Evolutionary conservation across 2,329 filamentous ascomycete genomes (phyloP).

Genomic region (Diaporthe batatas): DNA sequence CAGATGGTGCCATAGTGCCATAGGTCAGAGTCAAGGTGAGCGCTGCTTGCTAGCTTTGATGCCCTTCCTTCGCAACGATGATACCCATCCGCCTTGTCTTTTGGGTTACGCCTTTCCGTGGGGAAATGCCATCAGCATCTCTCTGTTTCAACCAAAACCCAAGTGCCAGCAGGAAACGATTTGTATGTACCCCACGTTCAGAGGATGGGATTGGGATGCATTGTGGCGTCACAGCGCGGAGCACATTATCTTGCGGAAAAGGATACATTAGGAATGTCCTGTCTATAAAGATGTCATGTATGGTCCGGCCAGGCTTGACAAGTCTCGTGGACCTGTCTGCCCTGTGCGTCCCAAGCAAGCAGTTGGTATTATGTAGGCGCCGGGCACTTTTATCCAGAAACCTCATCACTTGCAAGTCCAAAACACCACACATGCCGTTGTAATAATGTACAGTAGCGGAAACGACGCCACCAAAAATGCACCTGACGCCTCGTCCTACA

Average conservation of each 20-base stretch:
- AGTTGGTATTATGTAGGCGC: neutral
- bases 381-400: conserved; percentile 1
- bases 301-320: conserved; percentile 4
- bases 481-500: conserved; percentile 30
- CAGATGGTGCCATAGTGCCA: neutral
- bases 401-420: neutral
- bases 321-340: neutral
- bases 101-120: neutral
- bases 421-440: conserved; percentile 35
- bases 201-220: neutral
- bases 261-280: conserved; percentile 23
- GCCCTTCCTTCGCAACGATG: conserved; percentile 31
- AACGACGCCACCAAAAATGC: conserved; percentile 30
- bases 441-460: conserved; percentile 24
- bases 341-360: neutral
- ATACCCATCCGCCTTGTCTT: conserved; percentile 35
- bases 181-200: conserved; percentile 1
- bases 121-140: neutral
- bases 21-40: conserved; percentile 1
- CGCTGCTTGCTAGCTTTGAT: neutral
- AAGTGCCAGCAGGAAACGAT: neutral
- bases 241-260: conserved; percentile 9
- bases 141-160: neutral
- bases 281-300: conserved; percentile 12
- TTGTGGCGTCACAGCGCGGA: conserved; percentile 12